Percentiles rank a stretch among this genome's conserved stretches.
These are phyloP conservation scores for Fusarium protoensiforme DNA, from an alignment of 2,329 filamentous ascomycete species.

Conservation along the genomic window DNA sequence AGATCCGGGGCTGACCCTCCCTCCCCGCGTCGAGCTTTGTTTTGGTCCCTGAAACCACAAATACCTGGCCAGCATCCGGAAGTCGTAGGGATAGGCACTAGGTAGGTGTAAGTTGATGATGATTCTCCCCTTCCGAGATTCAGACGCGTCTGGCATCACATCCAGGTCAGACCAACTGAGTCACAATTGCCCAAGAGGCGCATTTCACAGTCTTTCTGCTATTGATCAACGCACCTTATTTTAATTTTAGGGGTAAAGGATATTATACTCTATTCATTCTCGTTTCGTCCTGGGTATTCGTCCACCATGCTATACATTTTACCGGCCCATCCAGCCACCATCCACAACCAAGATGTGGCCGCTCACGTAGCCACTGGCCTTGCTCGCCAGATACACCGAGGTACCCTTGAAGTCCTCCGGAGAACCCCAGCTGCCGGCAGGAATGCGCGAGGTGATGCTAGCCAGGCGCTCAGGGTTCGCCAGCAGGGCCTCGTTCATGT, in stretches of 20 bases:
- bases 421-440: slow-evolving; percentile 83
- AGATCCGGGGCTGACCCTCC: not conserved
- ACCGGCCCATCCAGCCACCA: slow-evolving; percentile 93
- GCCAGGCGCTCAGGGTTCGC: slow-evolving; percentile 75
- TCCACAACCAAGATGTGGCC: slow-evolving; percentile 87
- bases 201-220: not conserved
- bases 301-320: not conserved
- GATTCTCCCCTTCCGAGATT: not conserved
- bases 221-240: not conserved
- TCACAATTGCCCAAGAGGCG: slow-evolving; percentile 22
- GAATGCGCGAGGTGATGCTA: slow-evolving; percentile 83
- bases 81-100: not conserved
- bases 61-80: not conserved
- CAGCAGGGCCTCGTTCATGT: slow-evolving; percentile 90
- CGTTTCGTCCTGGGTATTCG: not conserved
- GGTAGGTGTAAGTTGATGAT: slow-evolving; percentile 54
- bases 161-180: slow-evolving; percentile 32
- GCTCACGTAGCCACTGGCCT: slow-evolving; percentile 82
- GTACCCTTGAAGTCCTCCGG: slow-evolving; percentile 91
- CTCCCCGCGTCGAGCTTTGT: not conserved
- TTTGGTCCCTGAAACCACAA: not conserved
- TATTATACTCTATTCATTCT: slow-evolving; percentile 14
- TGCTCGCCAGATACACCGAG: slow-evolving; percentile 80
- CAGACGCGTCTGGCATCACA: slow-evolving; percentile 10
- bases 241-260: not conserved